Evolutionary conservation across 257 asterid genomes (phyloP), one percentile per base, ranked within the genome.

Genomic region (Solanum corneliomulleri): DNA sequence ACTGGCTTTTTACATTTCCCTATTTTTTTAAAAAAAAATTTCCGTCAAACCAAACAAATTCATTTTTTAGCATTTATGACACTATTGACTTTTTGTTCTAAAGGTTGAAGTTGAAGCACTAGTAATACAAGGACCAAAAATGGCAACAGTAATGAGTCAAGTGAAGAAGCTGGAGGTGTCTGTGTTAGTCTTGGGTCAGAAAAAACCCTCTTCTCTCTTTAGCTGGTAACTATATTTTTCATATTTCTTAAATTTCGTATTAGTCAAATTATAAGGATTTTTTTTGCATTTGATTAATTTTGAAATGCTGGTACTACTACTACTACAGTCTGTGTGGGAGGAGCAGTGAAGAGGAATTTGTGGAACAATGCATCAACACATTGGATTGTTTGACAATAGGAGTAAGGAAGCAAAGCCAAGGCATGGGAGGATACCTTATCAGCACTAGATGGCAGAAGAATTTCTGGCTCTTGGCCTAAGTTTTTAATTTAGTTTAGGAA

Each of bases 391-490:
- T 96, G 88, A 95, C 98, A 37, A 96, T 96, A 10, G 99, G 99
- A 87, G 98, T 96, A 31, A 91, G 90, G 90, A 95, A 95, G 86
- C 99, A 95, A 88, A 94, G 96, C 92, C 86, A 90, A 45, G 94
- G 98, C 82, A 91, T 96, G 87, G 94, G 99, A 33, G 99, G 99
- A 6, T 95, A 95, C 89, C 98, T 96, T 66, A 93, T 95, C 90
- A 95, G 95, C 95, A 93, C 98, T 68, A 92, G 97, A 90, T 95
- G 98, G 98, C 99, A 95, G 90, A 96, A 92, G 87, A 95, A 95
- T 82, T 96, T 96, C 95, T 96, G 99, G 99, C 99, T 95, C 85
- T 88, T 96, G 88, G 99, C 98, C 81, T 94, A 91, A 86, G 84
- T 78, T 12, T 47, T 29, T 18, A 5, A 6, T 31, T 77, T 94